Conservation (phyloP, 805 yeast genomes). For the Sugiyamaella valdiviana region DNA sequence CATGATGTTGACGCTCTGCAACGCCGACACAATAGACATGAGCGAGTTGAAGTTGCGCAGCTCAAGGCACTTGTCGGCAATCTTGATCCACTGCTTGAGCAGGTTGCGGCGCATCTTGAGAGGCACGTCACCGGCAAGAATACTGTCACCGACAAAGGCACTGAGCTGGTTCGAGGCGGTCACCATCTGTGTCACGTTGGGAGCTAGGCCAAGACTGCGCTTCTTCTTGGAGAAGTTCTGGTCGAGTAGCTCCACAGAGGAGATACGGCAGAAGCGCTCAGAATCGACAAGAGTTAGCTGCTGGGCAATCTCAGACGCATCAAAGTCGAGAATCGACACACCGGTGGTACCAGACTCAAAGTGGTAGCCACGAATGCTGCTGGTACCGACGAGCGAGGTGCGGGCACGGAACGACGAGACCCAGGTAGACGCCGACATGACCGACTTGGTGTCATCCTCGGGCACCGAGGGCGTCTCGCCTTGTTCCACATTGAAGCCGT, state of each 20-base stretch:
- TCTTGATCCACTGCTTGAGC: conserved; percentile 34
- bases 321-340: conserved; percentile 25
- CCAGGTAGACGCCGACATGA: conserved; percentile 15
- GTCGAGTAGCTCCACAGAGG: conserved; percentile 30
- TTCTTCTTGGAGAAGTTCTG: conserved; percentile 30
- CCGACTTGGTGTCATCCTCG: conserved; percentile 12
- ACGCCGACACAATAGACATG: conserved; percentile 30
- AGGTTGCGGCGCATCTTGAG: conserved; percentile 29
- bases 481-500: conserved; percentile 4
- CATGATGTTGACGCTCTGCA: conserved; percentile 32
- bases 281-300: conserved; percentile 33
- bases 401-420: conserved; percentile 11
- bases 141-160: conserved; percentile 33
- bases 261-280: conserved; percentile 25
- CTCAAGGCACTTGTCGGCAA: conserved; percentile 30
- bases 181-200: conserved; percentile 28
- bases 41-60: conserved; percentile 31
- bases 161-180: conserved; percentile 30
- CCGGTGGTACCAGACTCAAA: neutral
- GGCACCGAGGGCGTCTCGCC: neutral
- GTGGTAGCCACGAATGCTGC: conserved; percentile 5
- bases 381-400: conserved; percentile 3
- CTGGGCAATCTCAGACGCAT: conserved; percentile 29
- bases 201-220: conserved; percentile 28
- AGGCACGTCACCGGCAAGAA: conserved; percentile 25